Conservation (phyloP, 2,329 filamentous ascomycete species). For the Ilyonectria destructans region DNA sequence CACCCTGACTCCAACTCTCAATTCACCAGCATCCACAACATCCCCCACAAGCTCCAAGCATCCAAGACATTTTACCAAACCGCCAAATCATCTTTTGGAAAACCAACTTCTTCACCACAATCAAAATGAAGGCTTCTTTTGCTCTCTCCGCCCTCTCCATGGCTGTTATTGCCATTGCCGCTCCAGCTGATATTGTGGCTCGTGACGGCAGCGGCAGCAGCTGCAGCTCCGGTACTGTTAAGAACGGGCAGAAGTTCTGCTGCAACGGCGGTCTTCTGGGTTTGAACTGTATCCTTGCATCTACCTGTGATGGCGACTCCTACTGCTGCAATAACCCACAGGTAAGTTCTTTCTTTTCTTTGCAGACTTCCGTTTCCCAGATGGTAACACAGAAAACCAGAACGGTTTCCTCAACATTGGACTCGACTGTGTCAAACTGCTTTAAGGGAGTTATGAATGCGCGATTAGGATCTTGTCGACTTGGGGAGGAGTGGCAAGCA, state of each 20-base stretch:
- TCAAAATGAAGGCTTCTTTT: background rate
- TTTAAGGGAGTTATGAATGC: background rate
- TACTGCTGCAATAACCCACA: no score
- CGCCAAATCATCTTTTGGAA: no score
- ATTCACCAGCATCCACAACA: background rate
- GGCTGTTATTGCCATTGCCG: background rate
- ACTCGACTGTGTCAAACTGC: no score
- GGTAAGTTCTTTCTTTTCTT: background rate
- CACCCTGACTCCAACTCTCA: background rate
- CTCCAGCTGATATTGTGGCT: background rate
- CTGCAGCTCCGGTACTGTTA: no score
- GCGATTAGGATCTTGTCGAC: background rate
- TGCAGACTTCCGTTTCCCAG: background rate
- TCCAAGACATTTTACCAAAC: background rate
- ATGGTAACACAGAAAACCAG: background rate
- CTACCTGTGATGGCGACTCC: no score
- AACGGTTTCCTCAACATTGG: no score
- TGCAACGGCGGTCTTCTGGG: no score
- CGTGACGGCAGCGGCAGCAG: no score
- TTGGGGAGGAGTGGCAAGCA: background rate
- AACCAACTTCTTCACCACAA: background rate
- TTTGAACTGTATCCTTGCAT: no score
- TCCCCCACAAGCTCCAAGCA: background rate
- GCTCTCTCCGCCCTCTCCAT: background rate
- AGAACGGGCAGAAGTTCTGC: no score